Base-by-base conservation (phyloP, 345 rosid species). In the Chamaenerion angustifolium region DNA sequence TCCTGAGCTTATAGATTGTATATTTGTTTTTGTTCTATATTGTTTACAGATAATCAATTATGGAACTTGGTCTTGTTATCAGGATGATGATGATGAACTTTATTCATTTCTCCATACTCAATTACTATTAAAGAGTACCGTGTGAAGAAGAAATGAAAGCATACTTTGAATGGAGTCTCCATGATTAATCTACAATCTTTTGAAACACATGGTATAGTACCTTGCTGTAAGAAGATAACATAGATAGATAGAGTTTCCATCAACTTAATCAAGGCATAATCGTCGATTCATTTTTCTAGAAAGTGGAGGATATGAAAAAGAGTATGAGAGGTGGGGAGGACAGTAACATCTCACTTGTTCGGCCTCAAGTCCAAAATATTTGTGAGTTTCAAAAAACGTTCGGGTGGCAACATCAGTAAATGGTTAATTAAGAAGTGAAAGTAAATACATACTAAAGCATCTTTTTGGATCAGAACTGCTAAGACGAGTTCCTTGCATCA, bases 381-480 rank as follows among this genome's bases (percentile, higher is more conserved):
- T 92, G 54, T 84, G 93, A 62, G 76, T 71, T 48, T 83, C 89
- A 61, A 92, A 92, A 69, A 68, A 92, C 44, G 74, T 77, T 48
- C 75, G 71, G 17, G 98, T 87, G 17, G 79, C 66, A 43, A 80
- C 93, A 75, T 87, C 84, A 18, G 95, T 92, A 58, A 86, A 92
- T 62, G 96, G 8, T 11, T 27, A 27, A 18, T 14, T 16, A 15
- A 16, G 40, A 40, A 49, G 8, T 4, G 23, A 43, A 21, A 58
- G 55, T 18, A 50, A 50, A 42, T 55, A 77, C 96, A 83, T 72
- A 92, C 98, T 87, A 64, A 87, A 74, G 65, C 98, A 92, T 64
- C 95, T 96, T 71, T 92, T 92, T 35, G 98, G 98, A 72, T 92
- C 96, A 64, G 96, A 87, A 73, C 87, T 87, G 58, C 96, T 96